Evolutionary conservation across 169 alveolate genomes (phyloP).

Genomic region (Prorocentrum cordatum): DNA sequence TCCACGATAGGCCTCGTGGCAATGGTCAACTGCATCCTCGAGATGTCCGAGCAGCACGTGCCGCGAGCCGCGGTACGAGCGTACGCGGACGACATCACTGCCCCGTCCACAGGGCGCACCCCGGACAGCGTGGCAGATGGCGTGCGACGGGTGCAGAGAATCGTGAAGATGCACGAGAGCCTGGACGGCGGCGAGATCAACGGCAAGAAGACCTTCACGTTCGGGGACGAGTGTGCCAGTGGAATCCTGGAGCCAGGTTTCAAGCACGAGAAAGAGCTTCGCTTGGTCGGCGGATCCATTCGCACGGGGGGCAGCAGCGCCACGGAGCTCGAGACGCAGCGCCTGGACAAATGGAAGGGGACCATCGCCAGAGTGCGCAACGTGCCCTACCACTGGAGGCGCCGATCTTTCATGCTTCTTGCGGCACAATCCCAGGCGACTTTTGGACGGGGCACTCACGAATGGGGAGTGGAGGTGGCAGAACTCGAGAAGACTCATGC

Average conservation of each 20-base stretch:
- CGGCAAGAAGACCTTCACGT: not conserved
- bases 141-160: not conserved
- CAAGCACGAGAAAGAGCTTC: not conserved
- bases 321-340: not conserved
- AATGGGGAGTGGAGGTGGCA: not conserved
- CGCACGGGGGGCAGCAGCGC: not conserved
- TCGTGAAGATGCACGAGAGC: not conserved
- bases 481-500: not conserved
- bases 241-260: not conserved
- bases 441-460: not conserved
- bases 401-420: not conserved
- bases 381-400: not conserved
- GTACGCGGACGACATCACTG: not conserved
- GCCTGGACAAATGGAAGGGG: not conserved
- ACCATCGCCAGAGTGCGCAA: not conserved
- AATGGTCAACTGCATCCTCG: not conserved
- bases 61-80: not conserved
- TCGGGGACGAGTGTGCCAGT: not conserved
- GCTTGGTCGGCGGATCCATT: not conserved
- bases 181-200: not conserved
- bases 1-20: not conserved
- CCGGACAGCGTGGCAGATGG: not conserved
- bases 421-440: not conserved
- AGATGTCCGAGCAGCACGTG: not conserved
- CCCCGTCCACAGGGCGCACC: not conserved